A percentile compares a stretch with the other conserved stretches of the same genome.
phyloP scores from a whole-genome alignment of 2,329 filamentous ascomycete genomes.

The Colletotrichum graminicola region DNA sequence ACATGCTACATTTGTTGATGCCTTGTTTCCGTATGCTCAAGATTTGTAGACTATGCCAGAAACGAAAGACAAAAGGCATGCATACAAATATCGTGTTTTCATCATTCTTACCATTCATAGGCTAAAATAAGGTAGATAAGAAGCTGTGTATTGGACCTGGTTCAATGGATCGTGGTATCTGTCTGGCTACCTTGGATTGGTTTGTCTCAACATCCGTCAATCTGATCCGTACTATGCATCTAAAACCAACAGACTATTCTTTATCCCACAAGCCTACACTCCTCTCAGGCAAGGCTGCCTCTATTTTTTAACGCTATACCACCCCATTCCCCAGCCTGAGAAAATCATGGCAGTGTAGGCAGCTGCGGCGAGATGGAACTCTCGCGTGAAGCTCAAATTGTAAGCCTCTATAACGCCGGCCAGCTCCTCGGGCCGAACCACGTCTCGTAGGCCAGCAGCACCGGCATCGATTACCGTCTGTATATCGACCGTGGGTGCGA shows the following conservation, averaged over 20 bases:
- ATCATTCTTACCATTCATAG: too few species aligned
- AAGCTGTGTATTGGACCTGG: not conserved
- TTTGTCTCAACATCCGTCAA: not conserved
- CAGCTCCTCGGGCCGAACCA: not conserved
- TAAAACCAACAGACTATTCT: not conserved
- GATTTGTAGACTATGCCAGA: too few species aligned
- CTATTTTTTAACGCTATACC: not conserved
- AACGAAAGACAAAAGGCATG: too few species aligned
- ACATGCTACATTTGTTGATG: too few species aligned
- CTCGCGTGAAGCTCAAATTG: not conserved
- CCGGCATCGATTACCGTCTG: not conserved
- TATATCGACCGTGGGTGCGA: slow-evolving; percentile 48
- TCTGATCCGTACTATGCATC: not conserved
- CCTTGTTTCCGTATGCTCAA: too few species aligned
- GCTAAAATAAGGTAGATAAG: not conserved
- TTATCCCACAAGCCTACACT: too few species aligned
- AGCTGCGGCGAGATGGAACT: not conserved
- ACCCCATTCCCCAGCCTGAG: not conserved
- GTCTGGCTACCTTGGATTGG: not conserved
- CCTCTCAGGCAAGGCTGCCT: not conserved
- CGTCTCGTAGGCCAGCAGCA: not conserved
- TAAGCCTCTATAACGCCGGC: not conserved
- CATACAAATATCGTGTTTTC: too few species aligned
- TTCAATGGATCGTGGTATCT: not conserved
- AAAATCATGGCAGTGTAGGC: not conserved